Evolutionary conservation across 2,329 filamentous ascomycete species (phyloP), one percentile per base, ranked within the genome.

Genomic region (Verticillium albo-atrum): DNA sequence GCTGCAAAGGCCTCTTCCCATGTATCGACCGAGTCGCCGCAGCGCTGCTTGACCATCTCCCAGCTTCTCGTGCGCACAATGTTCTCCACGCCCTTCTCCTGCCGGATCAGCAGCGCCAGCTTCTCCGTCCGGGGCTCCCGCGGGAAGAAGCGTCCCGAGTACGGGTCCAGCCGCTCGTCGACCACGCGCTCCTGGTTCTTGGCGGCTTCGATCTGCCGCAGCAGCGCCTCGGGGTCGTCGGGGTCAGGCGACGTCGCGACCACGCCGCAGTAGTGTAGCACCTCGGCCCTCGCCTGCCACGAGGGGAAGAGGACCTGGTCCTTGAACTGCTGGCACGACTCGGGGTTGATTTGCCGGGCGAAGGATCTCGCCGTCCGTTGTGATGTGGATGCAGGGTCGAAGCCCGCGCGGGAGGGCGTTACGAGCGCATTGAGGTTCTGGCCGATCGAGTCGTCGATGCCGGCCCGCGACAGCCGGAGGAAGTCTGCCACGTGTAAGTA

Each of bases 381-480:
- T 1, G 87, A 84, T 1, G 92, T 96, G 1, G 91, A 93, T 0
- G 82, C 77, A 1, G 94, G 90, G 70, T 97, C 89, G 75, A 97
- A 98, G 17, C 87, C 86, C 42, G 76, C 75, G 52, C 80, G 78
- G 14, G 90, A 82, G 0, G 94, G 94, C 1, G 89, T 93, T 52
- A 91, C 78, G 37, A 98, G 83, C 1, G 92, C 91, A 78, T 98
- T 98, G 62, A 99, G 85, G 68, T 96, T 94, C 70, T 97, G 93
- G 1, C 87, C 87, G 70, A 99, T 98, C 52, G 90, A 92, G 75
- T 99, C 95, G 75, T 99, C 95, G 69, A 97, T 89, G 54, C 90
- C 86, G 57, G 86, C 82, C 64, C 95, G 87, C 10, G 94, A 97
- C 65, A 95, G 75, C 42, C 92, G 90, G 25, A 99, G 83, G 73